Evolutionary conservation across 2,329 filamentous ascomycete genomes (phyloP).

Genomic region (Fusarium solani-melongenae): DNA sequence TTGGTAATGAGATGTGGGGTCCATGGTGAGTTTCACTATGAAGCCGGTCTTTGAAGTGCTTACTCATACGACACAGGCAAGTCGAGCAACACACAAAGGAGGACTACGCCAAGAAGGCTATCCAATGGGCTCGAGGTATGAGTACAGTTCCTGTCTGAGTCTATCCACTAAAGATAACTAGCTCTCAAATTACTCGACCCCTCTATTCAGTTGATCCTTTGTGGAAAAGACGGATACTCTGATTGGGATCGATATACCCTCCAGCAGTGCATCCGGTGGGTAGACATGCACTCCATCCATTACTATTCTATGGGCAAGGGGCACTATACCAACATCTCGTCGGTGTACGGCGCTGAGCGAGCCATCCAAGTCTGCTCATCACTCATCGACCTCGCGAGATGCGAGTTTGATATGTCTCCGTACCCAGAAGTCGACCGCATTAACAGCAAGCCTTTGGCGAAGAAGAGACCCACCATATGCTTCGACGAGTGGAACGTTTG

Average conservation of each 20-base stretch:
- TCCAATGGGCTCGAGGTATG: not conserved
- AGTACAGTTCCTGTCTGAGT: rapidly evolving
- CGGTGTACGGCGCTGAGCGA: not conserved
- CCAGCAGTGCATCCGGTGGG: not conserved
- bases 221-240: not conserved
- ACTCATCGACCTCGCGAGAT: not conserved
- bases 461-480: not conserved
- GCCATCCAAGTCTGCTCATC: not conserved
- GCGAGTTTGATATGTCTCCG: not conserved
- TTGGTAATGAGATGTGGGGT: not conserved
- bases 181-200: not conserved
- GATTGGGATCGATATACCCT: not conserved
- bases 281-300: not conserved
- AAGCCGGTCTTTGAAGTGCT: no score
- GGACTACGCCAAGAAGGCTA: not conserved
- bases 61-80: not conserved
- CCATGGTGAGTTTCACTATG: not conserved
- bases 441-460: not conserved
- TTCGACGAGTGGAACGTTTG: not conserved
- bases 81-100: not conserved
- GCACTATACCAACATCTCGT: not conserved
- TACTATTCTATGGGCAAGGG: not conserved
- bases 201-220: not conserved
- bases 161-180: not conserved
- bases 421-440: not conserved